Evolutionary conservation across 345 rosid genomes (phyloP).

Genomic region (Rhodamnia argentea): DNA sequence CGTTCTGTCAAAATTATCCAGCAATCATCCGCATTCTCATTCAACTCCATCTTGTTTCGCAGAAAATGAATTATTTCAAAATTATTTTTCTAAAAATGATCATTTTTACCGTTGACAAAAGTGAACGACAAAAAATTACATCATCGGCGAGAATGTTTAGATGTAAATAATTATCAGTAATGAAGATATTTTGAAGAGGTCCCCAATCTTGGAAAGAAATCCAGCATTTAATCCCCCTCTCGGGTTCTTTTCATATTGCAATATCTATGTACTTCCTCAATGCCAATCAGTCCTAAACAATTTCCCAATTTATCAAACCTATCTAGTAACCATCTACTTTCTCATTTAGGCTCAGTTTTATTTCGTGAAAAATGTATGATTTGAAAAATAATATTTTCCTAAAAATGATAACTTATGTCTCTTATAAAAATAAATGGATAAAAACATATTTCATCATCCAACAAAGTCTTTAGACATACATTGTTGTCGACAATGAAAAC

Average conservation of each 20-base stretch:
- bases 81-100: neutral
- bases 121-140: too few species aligned
- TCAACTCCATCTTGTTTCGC: too few species aligned
- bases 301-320: neutral
- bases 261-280: neutral
- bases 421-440: neutral
- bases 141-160: neutral
- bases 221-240: neutral
- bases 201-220: neutral
- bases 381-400: neutral
- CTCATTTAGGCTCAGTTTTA: neutral
- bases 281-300: neutral
- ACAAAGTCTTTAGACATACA: neutral
- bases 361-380: neutral
- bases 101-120: too few species aligned
- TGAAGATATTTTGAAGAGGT: neutral
- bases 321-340: neutral
- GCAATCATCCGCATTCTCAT: too few species aligned
- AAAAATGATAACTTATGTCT: neutral
- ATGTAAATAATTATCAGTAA: neutral
- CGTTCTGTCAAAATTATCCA: too few species aligned
- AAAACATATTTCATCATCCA: neutral
- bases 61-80: neutral
- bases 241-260: too few species aligned
- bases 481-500: neutral